phyloP scores from a whole-genome alignment of 2,329 filamentous ascomycete genomes.

The Trichothecium sympodiale region DNA sequence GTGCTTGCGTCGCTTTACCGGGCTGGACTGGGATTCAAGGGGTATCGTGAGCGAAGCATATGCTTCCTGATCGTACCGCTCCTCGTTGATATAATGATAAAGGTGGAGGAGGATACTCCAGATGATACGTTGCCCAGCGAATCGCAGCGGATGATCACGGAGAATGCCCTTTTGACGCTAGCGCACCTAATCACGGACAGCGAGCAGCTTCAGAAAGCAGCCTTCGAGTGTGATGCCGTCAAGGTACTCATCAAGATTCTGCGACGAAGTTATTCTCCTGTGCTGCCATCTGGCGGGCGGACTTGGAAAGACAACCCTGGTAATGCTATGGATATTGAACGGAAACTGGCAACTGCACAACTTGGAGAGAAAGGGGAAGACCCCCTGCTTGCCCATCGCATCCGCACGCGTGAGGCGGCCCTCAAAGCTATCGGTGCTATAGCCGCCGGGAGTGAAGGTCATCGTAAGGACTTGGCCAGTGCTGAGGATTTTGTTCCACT shows the following conservation, averaged over 20 bases:
- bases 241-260: conserved; percentile 35
- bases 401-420: conserved; percentile 64
- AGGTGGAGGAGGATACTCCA: conserved; percentile 32
- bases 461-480: conserved; percentile 64
- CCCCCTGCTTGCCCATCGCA: conserved; percentile 52
- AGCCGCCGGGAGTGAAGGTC: conserved; percentile 69
- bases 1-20: conserved; percentile 61
- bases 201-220: conserved; percentile 68
- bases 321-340: conserved; percentile 20
- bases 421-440: conserved; percentile 75
- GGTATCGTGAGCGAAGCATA: conserved; percentile 48
- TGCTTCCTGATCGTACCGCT: conserved; percentile 60
- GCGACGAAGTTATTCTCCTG: conserved; percentile 38
- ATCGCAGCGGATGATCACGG: conserved; percentile 36
- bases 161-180: conserved; percentile 64
- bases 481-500: conserved; percentile 71
- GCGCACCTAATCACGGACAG: conserved; percentile 71
- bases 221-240: conserved; percentile 52
- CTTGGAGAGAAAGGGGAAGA: conserved; percentile 53
- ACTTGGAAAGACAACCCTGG: conserved; percentile 29
- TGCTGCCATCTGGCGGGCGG: conserved; percentile 18
- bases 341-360: conserved; percentile 25
- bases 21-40: conserved; percentile 52
- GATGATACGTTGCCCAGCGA: conserved; percentile 21
- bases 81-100: conserved; percentile 50